phyloP scores from a whole-genome alignment of 176 grass and related monocot genomes.

The Carex parvula region DNA sequence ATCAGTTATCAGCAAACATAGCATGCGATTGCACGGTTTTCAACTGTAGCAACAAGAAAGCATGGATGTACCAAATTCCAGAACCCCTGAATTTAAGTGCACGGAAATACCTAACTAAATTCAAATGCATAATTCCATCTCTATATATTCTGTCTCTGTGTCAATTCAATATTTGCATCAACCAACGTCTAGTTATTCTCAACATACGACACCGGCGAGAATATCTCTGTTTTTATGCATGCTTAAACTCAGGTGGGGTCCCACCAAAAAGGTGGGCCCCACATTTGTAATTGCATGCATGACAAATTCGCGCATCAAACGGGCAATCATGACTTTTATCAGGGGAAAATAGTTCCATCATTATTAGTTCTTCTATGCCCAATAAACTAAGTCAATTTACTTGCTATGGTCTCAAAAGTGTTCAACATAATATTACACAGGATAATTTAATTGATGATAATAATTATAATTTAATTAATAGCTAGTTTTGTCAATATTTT shows the following conservation, averaged over 20 bases:
- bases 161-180: not conserved
- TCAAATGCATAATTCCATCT: constrained; percentile 11
- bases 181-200: not conserved
- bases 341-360: not conserved
- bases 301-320: constrained; percentile 23
- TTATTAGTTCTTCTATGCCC: constrained; percentile 3
- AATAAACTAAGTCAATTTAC: not conserved
- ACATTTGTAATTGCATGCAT: constrained; percentile 20
- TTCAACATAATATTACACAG: not conserved
- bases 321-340: constrained; percentile 25
- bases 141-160: not conserved
- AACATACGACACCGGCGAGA: constrained; percentile 19
- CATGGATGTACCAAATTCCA: not conserved
- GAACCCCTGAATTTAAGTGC: not conserved
- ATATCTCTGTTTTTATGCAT: constrained; percentile 26
- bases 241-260: not conserved
- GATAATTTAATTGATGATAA: too few species aligned
- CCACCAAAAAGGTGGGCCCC: not conserved
- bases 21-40: not conserved
- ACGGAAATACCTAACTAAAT: not conserved
- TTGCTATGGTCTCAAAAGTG: not conserved
- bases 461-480: too few species aligned
- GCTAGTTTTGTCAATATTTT: too few species aligned
- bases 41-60: not conserved
- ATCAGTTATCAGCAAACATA: not conserved